Conservation (phyloP, 208 protist species). For the Crithidia mellificae region DNA sequence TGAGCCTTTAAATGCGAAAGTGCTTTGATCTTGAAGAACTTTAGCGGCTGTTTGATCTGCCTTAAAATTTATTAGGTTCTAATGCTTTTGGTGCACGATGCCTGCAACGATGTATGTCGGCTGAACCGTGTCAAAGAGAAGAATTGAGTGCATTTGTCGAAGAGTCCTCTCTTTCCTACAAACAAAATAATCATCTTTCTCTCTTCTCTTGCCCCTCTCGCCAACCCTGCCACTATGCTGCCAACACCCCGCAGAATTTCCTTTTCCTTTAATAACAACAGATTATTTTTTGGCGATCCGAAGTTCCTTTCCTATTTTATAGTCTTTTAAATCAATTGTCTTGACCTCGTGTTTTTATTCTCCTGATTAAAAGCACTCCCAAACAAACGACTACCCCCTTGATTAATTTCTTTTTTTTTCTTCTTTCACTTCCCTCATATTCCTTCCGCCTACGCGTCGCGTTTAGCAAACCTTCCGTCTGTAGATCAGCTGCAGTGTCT, state of each 20-base stretch:
- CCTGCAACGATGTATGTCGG: no score
- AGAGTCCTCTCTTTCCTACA: no score
- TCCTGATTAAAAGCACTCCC: background rate
- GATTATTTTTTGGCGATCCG: slow-evolving; percentile 8
- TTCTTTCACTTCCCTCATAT: background rate
- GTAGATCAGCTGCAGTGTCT: background rate
- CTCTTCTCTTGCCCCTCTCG: background rate
- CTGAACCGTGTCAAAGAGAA: no score
- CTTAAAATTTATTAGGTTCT: no score
- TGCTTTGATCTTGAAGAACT: no score
- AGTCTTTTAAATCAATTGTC: slow-evolving; percentile 10
- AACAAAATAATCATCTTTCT: no score
- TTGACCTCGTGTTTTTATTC: background rate
- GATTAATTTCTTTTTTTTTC: slow-evolving; percentile 11
- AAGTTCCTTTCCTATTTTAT: background rate
- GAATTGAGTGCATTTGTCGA: no score
- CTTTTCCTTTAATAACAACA: slow-evolving; percentile 14
- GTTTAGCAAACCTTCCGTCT: background rate
- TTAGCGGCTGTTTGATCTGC: no score
- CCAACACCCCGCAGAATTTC: background rate
- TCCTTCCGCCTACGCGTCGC: background rate
- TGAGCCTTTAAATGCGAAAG: no score
- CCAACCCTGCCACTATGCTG: background rate
- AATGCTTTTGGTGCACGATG: no score
- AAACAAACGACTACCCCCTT: background rate